Base-by-base conservation (phyloP, 805 yeast genomes). In the Pichia membranifaciens region DNA sequence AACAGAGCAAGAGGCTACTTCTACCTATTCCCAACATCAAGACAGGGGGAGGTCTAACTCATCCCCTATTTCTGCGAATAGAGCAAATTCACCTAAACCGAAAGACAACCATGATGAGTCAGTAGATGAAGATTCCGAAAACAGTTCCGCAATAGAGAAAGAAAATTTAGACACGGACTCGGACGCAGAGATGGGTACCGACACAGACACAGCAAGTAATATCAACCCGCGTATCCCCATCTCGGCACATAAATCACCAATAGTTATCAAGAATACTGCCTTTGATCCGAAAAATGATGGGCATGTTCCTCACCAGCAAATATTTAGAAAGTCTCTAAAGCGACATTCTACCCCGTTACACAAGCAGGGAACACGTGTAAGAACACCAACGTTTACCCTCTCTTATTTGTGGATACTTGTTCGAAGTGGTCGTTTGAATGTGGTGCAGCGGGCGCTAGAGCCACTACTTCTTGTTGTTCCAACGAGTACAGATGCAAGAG, bases 311-410 rank as follows among this genome's bases (percentile, higher is more conserved):
- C 17, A 43, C 35, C 50, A 47, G 31, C 50, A 43, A 3, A 37
- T 29, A n/a, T 47, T 43, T 21, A 3, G 28, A 7, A 47, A 33
- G 16, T 17, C 40, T 12, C 20, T 47, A 5, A 29, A 35, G 6
- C n/a, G 37, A 3, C 50, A 48, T 39, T 39, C 50, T 5, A n/a
- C 47, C 2, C 50, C 50, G 13, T 15, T 44, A 13, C 50, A 48
- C 23, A 33, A 47, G 31, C 36, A 29, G 12, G 50, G 50, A 17
- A 33, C 47, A 31, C 40, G 47, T 28, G 40, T 29, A 13, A 25
- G 50, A 9, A 48, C 50, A 4, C 50, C 50, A 15, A 33, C 47
- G 8, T 43, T 28, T 18, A 48, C 50, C 29, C 20, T 48, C 12
- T 34, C 50, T 8, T 48, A 37, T 35, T n/a, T 48, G 10, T 48